phyloP scores from a whole-genome alignment of 345 rosid genomes.

The Ceriops decandra region DNA sequence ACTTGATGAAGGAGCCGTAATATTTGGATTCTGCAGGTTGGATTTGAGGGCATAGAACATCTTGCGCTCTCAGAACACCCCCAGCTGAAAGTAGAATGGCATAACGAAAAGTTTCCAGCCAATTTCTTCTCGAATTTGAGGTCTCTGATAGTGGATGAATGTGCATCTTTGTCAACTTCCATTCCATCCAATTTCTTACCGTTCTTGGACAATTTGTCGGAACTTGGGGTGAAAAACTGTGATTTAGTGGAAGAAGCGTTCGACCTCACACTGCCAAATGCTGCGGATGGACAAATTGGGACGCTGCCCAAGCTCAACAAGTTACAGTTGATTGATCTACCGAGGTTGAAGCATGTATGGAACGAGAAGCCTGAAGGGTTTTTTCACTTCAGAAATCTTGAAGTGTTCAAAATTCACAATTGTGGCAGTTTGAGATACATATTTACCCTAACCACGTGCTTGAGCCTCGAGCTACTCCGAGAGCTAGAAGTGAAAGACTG shows the following conservation, averaged over 20 bases:
- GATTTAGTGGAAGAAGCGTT: conserved; percentile 1
- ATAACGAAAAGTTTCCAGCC: background rate
- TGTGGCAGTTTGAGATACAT: conserved; percentile 9
- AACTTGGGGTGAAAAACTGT: conserved; percentile 6
- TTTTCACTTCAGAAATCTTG: background rate
- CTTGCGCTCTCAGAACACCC: too few species aligned
- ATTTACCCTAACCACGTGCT: conserved; percentile 4
- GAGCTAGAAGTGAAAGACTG: conserved; percentile 6
- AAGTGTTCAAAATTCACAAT: background rate
- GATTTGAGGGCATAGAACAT: too few species aligned
- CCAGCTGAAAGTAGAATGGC: too few species aligned
- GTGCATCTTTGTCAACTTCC: background rate
- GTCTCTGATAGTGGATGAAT: conserved; percentile 1
- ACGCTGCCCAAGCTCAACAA: background rate
- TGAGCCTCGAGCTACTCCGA: background rate
- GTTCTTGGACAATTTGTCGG: background rate
- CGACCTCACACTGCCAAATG: background rate
- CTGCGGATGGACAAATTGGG: background rate
- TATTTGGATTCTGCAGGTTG: too few species aligned
- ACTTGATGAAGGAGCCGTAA: too few species aligned
- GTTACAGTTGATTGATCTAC: conserved; percentile 7
- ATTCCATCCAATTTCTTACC: conserved; percentile 10
- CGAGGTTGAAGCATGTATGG: background rate
- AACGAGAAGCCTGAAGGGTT: background rate
- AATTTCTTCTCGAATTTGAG: conserved; percentile 2